Base-by-base conservation (phyloP, 192 early-diverging fungal species). In the Linnemannia zychae region DNA sequence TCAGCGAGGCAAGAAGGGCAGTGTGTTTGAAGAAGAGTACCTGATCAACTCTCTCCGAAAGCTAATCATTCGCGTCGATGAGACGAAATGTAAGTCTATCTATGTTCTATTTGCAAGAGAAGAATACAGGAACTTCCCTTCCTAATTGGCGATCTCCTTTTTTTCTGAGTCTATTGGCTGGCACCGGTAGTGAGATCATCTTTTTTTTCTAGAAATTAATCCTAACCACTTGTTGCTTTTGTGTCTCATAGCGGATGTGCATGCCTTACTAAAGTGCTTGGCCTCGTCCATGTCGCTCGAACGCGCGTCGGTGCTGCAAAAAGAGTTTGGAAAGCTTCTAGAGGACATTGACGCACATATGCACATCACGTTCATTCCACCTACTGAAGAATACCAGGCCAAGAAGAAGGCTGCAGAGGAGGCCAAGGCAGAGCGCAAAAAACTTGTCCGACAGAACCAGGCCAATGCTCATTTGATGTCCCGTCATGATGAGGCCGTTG, bases 11-110 rank as follows among this genome's bases (percentile, higher is more conserved):
- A 98, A 96, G 77, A 95, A 95, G 82, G 97, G 96, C 65, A 95
- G 92, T 77, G 90, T 92, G 18, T 99, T 94, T 78, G 98, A 99
- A 84, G 97, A 98, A 83, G 95, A 96, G 68, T 98, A 97, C 75
- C 78, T 98, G 52, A 89, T 98, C 24, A 94, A 93, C 47, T 96
- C 94, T 16, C 75, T 95, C 20, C 88, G 88, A 63, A 90, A 92
- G 52, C 74, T 94, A 4, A 91, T 93, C 40, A 87, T 92, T 15
- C 90, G 92, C 50, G 87, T 90, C 31, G 92, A 91, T 73, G 63
- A 33, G 2, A 79, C 93, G 50, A 91, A 93, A 84, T 74, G 93
- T 95, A 90, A 82, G 78, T 33, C 3, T 74, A 12, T 16, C 37
- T 65, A 38, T 36, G 28, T 77, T 36, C 33, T 28, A 22, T 18